Evolutionary conservation across 768 basidiomycete species (phyloP), one percentile per base, ranked within the genome.

Genomic region (Tricholoma bakamatsutake): DNA sequence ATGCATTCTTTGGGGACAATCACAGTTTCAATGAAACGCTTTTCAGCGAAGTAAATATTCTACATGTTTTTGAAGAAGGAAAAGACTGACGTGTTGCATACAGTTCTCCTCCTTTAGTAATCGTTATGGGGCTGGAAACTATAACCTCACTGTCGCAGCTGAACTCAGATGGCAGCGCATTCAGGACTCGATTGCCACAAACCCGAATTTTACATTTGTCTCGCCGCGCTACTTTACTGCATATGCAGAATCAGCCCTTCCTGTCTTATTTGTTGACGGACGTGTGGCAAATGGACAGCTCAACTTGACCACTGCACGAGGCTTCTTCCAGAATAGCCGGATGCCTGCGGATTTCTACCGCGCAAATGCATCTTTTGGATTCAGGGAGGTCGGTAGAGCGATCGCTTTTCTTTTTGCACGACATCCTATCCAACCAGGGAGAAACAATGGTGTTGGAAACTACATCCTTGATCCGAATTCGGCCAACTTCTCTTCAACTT

Each of bases 141-240:
- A 65, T 55, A 65, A 67, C 47, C 47, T 64, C 2, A 60, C 62
- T 18, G 64, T 34, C 33, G 33, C 33, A 34, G 33, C 9, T 1
- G 33, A 34, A 12, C 13, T 35, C 34, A 35, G 34, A 9, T 35
- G 34, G 34, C 34, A 35, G 13, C 34, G 34, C 8, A 35, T 35
- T 13, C 34, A 35, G 8, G 34, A 35, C 34, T 35, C 34, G 34
- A 35, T 35, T 1, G 34, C 34, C 34, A 35, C 37, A 13, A n/a
- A n/a, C 15, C 13, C 37, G 15, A 15, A 61, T 13, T 67, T 65
- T 49, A 60, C 62, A 11, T 59, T 66, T 30, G 53, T 66, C 33
- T 62, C 65, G 2, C 65, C 65, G 21, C 62, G 65, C 4, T 66
- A 60, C 50, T 64, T 63, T 54, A 64, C 63, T n/a, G 65, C 61